Percentiles rank a stretch among this genome's conserved stretches.
Conservation (phyloP, 2,329 filamentous ascomycete species). For the Metarhizium album region DNA sequence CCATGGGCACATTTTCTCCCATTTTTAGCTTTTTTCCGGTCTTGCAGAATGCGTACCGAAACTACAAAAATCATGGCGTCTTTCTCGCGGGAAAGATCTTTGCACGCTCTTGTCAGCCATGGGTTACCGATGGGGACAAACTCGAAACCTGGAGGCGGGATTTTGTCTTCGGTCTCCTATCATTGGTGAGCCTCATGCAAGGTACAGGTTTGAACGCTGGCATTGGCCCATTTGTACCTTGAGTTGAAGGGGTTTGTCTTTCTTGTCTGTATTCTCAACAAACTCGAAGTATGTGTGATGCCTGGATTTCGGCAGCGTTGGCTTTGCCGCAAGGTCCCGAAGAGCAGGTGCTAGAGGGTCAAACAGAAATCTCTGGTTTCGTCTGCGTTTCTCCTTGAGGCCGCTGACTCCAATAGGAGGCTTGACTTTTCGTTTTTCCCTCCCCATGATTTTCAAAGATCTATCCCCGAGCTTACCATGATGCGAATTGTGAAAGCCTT, state of each 20-base stretch:
- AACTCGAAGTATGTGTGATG: constrained; percentile 55
- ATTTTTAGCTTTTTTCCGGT: neutral
- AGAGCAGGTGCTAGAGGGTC: constrained; percentile 24
- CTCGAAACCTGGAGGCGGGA: constrained; percentile 49
- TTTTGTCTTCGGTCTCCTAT: constrained; percentile 40
- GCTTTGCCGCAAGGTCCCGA: constrained; percentile 26
- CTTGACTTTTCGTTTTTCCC: constrained; percentile 21
- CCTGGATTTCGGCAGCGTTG: constrained; percentile 34
- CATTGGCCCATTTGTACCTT: constrained; percentile 34
- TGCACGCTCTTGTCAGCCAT: constrained; percentile 48
- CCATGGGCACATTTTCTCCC: neutral
- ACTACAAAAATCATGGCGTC: constrained; percentile 58
- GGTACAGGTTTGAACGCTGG: neutral
- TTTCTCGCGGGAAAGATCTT: constrained; percentile 51
- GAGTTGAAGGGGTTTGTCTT: constrained; percentile 54
- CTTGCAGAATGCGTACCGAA: constrained; percentile 32
- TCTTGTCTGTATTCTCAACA: constrained; percentile 53
- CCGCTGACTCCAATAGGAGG: constrained; percentile 18
- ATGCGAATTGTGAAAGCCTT: neutral
- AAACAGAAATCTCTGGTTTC: constrained; percentile 21
- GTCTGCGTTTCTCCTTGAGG: constrained; percentile 25
- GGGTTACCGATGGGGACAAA: constrained; percentile 55
- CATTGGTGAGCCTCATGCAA: constrained; percentile 17
- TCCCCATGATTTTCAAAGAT: constrained; percentile 20
- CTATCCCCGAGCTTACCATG: constrained; percentile 5